These are phyloP conservation scores for Wallacemonas collosoma DNA, from an alignment of 208 protist genomes.

Conservation along the genomic window DNA sequence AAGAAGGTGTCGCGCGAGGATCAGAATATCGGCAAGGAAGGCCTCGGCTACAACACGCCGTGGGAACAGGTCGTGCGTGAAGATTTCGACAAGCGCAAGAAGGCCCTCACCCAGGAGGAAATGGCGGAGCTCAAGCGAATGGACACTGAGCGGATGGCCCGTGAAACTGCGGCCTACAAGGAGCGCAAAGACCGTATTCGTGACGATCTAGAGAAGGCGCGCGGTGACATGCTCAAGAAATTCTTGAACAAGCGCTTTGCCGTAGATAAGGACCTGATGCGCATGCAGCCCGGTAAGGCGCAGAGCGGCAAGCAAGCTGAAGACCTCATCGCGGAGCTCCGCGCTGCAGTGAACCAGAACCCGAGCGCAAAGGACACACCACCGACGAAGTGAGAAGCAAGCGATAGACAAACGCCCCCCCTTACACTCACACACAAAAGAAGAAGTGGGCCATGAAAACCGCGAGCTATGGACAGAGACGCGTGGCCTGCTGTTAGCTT, in stretches of 20 bases:
- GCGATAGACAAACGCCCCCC: slow-evolving; percentile 7
- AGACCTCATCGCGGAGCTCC: slow-evolving; percentile 87
- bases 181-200: slow-evolving; percentile 91
- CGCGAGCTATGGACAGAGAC: too few species aligned
- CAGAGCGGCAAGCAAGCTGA: slow-evolving; percentile 87
- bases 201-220: slow-evolving; percentile 87
- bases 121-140: slow-evolving; percentile 94
- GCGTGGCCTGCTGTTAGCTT: too few species aligned
- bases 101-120: slow-evolving; percentile 91
- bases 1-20: slow-evolving; percentile 91
- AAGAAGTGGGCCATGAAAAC: too few species aligned
- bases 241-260: slow-evolving; percentile 92
- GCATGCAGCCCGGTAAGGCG: slow-evolving; percentile 87
- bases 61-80: slow-evolving; percentile 91
- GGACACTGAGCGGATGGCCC: slow-evolving; percentile 92
- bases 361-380: slow-evolving; percentile 15
- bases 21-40: slow-evolving; percentile 87
- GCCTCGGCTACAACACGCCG: slow-evolving; percentile 81
- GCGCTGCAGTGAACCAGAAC: slow-evolving; percentile 53
- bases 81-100: slow-evolving; percentile 93
- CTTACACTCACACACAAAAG: too few species aligned
- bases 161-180: slow-evolving; percentile 90
- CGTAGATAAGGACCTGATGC: slow-evolving; percentile 92
- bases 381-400: slow-evolving; percentile 3
- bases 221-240: slow-evolving; percentile 92